phyloP scores from a whole-genome alignment of 1,139 yeast species.

The Diutina rugosa region DNA sequence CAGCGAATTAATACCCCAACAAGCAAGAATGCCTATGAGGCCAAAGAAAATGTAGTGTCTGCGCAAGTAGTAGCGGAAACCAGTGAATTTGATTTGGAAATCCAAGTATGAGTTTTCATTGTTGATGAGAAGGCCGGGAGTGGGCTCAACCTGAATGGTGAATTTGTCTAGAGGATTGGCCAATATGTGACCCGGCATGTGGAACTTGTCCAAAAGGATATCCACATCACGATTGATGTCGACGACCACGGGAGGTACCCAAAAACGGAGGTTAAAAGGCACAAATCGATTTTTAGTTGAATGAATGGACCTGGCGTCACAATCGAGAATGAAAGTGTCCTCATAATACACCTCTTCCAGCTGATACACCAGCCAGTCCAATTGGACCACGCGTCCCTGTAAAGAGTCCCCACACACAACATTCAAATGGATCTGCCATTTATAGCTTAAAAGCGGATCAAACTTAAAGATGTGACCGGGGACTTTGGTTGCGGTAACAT shows the following conservation, averaged over 20 bases:
- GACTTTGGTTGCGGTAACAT: constrained; percentile 6
- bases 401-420: neutral
- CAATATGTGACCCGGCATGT: neutral
- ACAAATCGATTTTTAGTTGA: constrained; percentile 17
- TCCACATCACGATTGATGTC: constrained; percentile 8
- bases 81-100: constrained; percentile 30
- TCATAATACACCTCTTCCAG: neutral
- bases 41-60: constrained; percentile 34
- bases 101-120: constrained; percentile 6
- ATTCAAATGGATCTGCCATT: neutral
- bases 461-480: constrained; percentile 3
- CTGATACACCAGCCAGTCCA: neutral
- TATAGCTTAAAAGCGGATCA: constrained; percentile 5
- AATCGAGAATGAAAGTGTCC: constrained; percentile 10
- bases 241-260: constrained; percentile 24
- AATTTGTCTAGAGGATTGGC: constrained; percentile 1
- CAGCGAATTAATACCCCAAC: constrained; percentile 32
- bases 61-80: constrained; percentile 44
- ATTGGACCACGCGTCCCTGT: neutral
- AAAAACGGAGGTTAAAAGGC: constrained; percentile 24
- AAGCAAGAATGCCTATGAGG: constrained; percentile 32
- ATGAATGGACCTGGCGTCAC: constrained; percentile 19
- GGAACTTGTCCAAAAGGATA: constrained; percentile 4
- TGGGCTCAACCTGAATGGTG: neutral
- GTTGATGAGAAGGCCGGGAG: constrained; percentile 3